These are phyloP conservation scores for Straminergon stramineum DNA, from an alignment of 225 moss, liverwort and hornwort species.

Conservation along the genomic window DNA sequence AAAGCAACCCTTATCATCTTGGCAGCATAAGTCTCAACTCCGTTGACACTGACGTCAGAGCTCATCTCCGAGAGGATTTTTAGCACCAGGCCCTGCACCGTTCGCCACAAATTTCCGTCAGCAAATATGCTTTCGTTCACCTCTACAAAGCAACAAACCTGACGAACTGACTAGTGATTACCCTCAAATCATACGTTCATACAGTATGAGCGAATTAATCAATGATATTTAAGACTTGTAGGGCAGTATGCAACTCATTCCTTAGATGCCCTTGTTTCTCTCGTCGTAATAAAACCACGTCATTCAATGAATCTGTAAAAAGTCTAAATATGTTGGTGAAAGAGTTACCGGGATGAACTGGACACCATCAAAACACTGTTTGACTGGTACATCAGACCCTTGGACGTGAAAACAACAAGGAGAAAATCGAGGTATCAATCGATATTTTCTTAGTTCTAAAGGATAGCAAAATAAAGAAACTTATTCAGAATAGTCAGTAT, in stretches of 20 bases:
- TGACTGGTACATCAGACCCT: neutral
- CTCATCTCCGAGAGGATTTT: conserved; percentile 18
- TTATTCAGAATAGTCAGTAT: neutral
- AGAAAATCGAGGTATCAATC: neutral
- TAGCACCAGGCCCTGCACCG: conserved; percentile 13
- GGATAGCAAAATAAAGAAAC: neutral
- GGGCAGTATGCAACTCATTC: neutral
- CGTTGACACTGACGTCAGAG: neutral
- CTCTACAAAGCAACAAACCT: neutral
- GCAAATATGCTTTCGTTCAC: neutral
- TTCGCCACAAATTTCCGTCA: neutral
- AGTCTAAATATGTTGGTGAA: neutral
- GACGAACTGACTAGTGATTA: neutral
- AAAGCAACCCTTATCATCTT: neutral
- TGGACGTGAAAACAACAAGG: neutral
- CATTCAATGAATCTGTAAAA: neutral
- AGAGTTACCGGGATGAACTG: neutral
- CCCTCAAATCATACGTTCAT: neutral
- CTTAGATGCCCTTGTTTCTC: neutral
- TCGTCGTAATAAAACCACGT: neutral
- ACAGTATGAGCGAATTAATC: neutral
- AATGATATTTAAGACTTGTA: neutral
- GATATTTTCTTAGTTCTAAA: neutral
- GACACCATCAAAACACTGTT: neutral
- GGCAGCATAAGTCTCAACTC: neutral